Evolutionary conservation across 1,284 basidiomycete species (phyloP).

Genomic region (Rhodotorula glutinis): DNA sequence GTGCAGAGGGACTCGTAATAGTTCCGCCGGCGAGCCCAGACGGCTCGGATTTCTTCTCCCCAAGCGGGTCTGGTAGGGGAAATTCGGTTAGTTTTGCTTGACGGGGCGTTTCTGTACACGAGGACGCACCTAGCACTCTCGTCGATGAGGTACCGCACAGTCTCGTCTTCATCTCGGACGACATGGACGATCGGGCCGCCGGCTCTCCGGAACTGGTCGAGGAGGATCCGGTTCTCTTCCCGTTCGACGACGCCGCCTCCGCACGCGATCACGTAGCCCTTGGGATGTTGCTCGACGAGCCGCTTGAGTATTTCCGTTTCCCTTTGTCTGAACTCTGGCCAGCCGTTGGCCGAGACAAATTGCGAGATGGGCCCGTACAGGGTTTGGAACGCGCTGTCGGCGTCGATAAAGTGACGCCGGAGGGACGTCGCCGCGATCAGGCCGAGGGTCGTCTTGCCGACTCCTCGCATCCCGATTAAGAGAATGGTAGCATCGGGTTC

Average conservation of each 20-base stretch:
- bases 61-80: constrained; percentile 84
- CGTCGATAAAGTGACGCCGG: constrained; percentile 39
- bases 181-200: constrained; percentile 71
- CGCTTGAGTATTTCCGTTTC: constrained; percentile 48
- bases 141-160: constrained; percentile 65
- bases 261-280: constrained; percentile 74
- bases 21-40: constrained; percentile 40
- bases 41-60: constrained; percentile 42
- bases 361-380: constrained; percentile 32
- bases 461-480: constrained; percentile 38
- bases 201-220: constrained; percentile 58
- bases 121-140: constrained; percentile 68
- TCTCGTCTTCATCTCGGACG: constrained; percentile 64
- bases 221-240: constrained; percentile 57
- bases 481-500: constrained; percentile 28
- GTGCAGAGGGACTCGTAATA: constrained; percentile 39
- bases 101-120: too few species aligned
- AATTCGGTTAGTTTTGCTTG: too few species aligned
- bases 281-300: constrained; percentile 44
- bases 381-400: constrained; percentile 33
- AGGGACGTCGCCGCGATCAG: constrained; percentile 42
- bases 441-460: constrained; percentile 43
- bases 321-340: constrained; percentile 66
- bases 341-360: constrained; percentile 57
- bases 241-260: constrained; percentile 95